phyloP scores from a whole-genome alignment of 164 flowering plant species.

The Vitis amurensis region DNA sequence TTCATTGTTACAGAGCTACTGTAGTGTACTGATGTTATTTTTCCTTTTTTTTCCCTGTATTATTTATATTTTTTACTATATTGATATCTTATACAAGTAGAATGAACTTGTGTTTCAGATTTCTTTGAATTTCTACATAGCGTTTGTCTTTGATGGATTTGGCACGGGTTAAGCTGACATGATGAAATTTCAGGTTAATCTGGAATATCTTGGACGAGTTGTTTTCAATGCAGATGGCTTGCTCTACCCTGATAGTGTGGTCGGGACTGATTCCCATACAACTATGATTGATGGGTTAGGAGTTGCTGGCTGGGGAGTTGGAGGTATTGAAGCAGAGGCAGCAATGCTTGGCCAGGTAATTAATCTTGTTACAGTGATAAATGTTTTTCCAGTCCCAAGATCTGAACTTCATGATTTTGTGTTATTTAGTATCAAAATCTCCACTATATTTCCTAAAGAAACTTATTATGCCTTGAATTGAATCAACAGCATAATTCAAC shows the following conservation, averaged over 20 bases:
- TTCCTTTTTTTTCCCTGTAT: neutral
- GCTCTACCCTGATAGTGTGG: constrained; percentile 95
- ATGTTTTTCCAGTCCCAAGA: neutral
- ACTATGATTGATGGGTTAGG: constrained; percentile 98
- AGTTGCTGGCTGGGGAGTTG: constrained; percentile 99
- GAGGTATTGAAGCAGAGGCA: constrained; percentile 98
- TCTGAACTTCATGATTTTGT: neutral
- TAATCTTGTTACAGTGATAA: neutral
- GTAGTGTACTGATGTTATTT: neutral
- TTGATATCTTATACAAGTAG: neutral
- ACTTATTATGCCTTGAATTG: too few species aligned
- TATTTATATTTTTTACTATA: neutral
- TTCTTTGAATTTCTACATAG: neutral
- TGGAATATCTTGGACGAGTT: constrained; percentile 93
- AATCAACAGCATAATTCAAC: too few species aligned
- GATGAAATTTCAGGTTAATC: constrained; percentile 61
- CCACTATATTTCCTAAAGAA: neutral
- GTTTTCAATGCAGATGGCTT: constrained; percentile 79
- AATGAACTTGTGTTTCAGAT: neutral
- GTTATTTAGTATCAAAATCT: neutral
- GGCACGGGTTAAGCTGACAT: neutral
- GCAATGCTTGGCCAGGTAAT: constrained; percentile 97
- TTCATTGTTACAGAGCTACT: neutral
- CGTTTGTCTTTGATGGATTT: neutral
- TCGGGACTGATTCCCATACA: constrained; percentile 96